Percentiles rank a stretch among this genome's conserved stretches.
Evolutionary conservation across 345 rosid genomes (phyloP).

Genomic region (Combretum micranthum): DNA sequence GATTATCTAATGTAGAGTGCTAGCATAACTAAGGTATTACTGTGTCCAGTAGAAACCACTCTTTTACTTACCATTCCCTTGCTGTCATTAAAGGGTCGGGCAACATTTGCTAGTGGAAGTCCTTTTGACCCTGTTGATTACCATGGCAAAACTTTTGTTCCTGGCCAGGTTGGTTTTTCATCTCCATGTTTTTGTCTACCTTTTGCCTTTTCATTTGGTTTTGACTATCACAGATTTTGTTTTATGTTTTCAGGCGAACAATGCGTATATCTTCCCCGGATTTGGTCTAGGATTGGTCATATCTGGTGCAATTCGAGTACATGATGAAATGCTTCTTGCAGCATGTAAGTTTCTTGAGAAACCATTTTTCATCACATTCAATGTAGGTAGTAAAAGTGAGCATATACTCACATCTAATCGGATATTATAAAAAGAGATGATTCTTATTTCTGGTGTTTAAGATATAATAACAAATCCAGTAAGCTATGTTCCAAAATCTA

Average conservation of each 20-base stretch:
- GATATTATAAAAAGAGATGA: too few relatives aligned
- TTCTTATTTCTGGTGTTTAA: too few relatives aligned
- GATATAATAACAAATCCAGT: too few relatives aligned
- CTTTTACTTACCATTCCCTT: conserved; percentile 3
- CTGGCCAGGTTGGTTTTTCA: conserved; percentile 69
- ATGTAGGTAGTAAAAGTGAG: too few relatives aligned
- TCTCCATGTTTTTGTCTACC: too few relatives aligned
- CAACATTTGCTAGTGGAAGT: conserved; percentile 95
- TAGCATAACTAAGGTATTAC: too few relatives aligned
- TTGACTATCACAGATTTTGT: not conserved
- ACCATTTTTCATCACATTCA: not conserved
- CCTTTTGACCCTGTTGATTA: conserved; percentile 87
- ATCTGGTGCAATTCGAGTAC: conserved; percentile 84
- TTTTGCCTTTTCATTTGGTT: not conserved
- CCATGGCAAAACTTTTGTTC: conserved; percentile 55
- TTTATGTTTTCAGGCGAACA: conserved; percentile 52
- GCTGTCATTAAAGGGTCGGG: conserved; percentile 59
- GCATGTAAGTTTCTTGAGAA: conserved; percentile 58
- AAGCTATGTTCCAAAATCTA: too few relatives aligned
- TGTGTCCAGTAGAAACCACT: not conserved
- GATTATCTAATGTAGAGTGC: too few relatives aligned
- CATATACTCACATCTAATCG: too few relatives aligned
- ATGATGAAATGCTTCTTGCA: conserved; percentile 85
- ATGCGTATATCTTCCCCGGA: conserved; percentile 95
- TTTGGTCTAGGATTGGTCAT: conserved; percentile 87